A percentile compares a stretch with the other conserved stretches of the same genome.
phyloP scores from a whole-genome alignment of 495 filamentous ascomycete genomes.

The Aspergillus indologenus region DNA sequence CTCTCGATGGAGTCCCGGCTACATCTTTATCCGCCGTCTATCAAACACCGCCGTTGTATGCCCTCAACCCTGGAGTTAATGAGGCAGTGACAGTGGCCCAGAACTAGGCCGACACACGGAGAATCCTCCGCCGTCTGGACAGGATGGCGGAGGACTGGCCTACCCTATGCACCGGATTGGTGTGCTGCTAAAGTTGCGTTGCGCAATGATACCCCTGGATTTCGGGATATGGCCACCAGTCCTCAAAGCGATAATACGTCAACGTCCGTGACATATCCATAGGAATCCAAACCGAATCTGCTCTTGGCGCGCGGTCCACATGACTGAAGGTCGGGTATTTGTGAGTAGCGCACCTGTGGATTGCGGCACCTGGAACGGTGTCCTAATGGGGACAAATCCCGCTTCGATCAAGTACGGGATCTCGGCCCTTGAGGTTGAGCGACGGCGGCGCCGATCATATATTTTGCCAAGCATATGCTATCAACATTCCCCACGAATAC shows the following conservation, averaged over 20 bases:
- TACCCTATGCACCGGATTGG: background rate
- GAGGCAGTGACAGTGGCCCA: background rate
- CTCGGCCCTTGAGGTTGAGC: background rate
- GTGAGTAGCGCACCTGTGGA: background rate
- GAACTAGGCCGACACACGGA: background rate
- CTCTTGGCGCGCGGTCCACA: no score
- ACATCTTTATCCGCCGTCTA: background rate
- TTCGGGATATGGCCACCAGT: background rate
- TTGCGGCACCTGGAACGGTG: background rate
- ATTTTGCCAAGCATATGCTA: background rate
- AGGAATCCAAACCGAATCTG: no score
- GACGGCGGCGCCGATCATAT: background rate
- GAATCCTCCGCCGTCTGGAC: background rate
- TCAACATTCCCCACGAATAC: background rate
- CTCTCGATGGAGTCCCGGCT: background rate
- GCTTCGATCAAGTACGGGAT: background rate
- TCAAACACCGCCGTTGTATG: slow-evolving; percentile 13
- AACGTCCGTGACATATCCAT: no score
- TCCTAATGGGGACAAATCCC: background rate
- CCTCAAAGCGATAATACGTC: no score
- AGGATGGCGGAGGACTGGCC: background rate
- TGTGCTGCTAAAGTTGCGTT: background rate
- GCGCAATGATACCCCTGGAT: background rate
- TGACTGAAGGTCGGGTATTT: background rate
- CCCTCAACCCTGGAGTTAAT: background rate